Base-by-base conservation (phyloP, 192 early-diverging fungal genomes). In the Bifiguratus adelaidae region DNA sequence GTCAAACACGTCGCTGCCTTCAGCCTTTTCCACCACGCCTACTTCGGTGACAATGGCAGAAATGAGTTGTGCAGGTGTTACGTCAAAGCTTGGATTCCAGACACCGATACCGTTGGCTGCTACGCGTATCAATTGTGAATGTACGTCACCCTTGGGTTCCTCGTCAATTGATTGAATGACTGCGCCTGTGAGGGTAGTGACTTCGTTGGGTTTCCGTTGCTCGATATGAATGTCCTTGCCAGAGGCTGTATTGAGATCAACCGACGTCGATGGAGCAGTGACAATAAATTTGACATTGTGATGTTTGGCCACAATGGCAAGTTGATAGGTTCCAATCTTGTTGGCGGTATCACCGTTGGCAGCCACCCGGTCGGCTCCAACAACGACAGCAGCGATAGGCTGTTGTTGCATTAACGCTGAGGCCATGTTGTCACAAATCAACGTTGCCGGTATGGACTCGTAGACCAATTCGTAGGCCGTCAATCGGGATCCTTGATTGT, bases 41-140 rank as follows among this genome's bases (percentile, higher is more conserved):
- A 72, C 76, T 49, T 99, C 93, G 4, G 93, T 99, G 2, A 92
- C 88, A 52, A 99, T 89, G 0, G 85, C 86, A 8, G 85, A 73
- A 52, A 99, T 90, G 15, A 99, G 68, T 12, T 63, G 37, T 0
- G 88, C 87, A 3, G 93, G 92, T 1, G 91, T 92, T 16, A 95
- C 85, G 47, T 98, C 95, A 63, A 98, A 98, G 35, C 86, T 85
- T 9, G 95, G 91, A 57, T 99, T 95, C 95, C 95, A 99, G n/a
- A 92, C 88, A 18, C 59, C 52, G 48, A 91, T 85, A 0, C 84
- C 84, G n/a, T 71, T 49, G 0, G 93, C 89, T 3, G 91, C 89
- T 38, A 95, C 77, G 34, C 78, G 71, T 8, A 97, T 66, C 12
- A 70, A 63, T 37, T 63, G 48, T 23, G 54, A 52, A 11, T 58